Evolutionary conservation across 2,329 filamentous ascomycete species (phyloP), one percentile per base, ranked within the genome.

Genomic region (Aspergillus proliferans): DNA sequence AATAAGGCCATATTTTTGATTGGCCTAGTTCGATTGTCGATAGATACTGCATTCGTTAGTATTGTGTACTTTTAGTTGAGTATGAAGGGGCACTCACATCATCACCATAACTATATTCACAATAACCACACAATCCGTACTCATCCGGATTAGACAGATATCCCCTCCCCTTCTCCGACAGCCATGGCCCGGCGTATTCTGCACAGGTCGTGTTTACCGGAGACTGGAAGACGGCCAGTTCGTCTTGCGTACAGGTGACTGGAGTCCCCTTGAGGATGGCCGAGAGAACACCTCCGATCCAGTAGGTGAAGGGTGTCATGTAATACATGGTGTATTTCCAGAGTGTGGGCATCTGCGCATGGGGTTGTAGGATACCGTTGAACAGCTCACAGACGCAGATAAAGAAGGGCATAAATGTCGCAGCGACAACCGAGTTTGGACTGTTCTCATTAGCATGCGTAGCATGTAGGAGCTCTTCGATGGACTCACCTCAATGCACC

Each of bases 311-410:
- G 1, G 88, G 88, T 57, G 90, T 84, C n/a, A 91, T 79, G 66
- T 92, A 78, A 74, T 91, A 91, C 38, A 93, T 78, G 82, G 87
- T 93, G 6, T 81, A 78, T 30, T 83, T 80, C 86, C 87, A 93
- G 71, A 90, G 89, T 4, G 70, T 75, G 3, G 87, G 85, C 72
- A 94, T 93, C 66, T 88, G 83, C 0, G 82, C 78, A 36, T 84
- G 81, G 0, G 88, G 86, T 40, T 93, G 87, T 0, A 88, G 86
- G 54, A 95, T 88, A 68, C 89, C 89, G 62, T 88, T 94, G 80
- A 94, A 93, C 18, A 94, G 78, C 4, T 86, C 80, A 60, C 93
- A 92, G 58, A 85, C 83, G 66, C 92, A 87, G 70, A 91, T 85
- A 66, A 93, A 76, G 70, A 91, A 87, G 1, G 89, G 88, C 63